A percentile compares a stretch with the other conserved stretches of the same genome.
Conservation (phyloP, 2,329 filamentous ascomycete species). For the Didymella keratinophila region DNA sequence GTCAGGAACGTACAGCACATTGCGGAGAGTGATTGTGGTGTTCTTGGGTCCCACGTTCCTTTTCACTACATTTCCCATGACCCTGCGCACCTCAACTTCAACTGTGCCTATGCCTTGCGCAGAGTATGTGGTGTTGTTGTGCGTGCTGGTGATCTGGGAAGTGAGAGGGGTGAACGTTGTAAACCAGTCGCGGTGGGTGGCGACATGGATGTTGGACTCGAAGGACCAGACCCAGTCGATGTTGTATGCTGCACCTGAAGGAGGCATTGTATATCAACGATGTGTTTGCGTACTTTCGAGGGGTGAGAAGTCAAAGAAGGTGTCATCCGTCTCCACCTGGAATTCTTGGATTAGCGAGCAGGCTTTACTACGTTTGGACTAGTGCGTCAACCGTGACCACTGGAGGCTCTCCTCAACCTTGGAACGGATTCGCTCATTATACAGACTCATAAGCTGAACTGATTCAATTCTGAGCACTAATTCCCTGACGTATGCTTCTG, state of each 20-base stretch:
- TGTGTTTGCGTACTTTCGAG: background rate
- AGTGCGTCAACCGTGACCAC: too few species aligned
- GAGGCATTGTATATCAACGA: constrained; percentile 1
- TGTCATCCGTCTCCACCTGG: background rate
- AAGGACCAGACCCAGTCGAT: constrained; percentile 12
- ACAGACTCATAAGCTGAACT: too few species aligned
- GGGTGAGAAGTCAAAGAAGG: background rate
- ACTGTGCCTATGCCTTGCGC: constrained; percentile 4
- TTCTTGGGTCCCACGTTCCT: constrained; percentile 11
- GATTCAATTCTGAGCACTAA: too few species aligned
- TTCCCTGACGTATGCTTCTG: too few species aligned
- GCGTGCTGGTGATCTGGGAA: constrained; percentile 3
- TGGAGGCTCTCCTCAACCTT: too few species aligned
- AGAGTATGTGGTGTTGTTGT: constrained; percentile 3
- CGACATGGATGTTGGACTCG: constrained; percentile 7
- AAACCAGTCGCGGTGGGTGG: constrained; percentile 9
- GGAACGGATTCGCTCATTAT: too few species aligned
- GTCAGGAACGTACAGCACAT: constrained; percentile 12
- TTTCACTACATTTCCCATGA: constrained; percentile 10
- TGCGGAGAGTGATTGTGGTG: constrained; percentile 4
- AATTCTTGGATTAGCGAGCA: background rate
- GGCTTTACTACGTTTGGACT: background rate
- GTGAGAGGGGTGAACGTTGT: constrained; percentile 4
- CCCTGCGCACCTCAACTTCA: constrained; percentile 8
- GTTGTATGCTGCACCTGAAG: constrained; percentile 6